Evolutionary conservation across 768 basidiomycete species (phyloP).

Genomic region (Piloderma croceum): DNA sequence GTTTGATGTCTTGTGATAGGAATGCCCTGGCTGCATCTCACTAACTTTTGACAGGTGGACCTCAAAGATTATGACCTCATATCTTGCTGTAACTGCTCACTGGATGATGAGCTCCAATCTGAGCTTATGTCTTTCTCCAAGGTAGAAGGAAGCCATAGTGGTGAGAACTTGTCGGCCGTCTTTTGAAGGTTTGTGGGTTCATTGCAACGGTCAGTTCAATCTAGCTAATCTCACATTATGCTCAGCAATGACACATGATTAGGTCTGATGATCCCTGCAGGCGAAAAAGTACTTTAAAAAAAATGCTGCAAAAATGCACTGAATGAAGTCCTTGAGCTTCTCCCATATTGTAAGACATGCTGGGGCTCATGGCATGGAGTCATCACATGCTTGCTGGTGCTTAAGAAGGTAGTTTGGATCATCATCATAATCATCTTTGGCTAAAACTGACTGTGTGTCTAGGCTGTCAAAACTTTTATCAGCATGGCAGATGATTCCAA

Average conservation of each 20-base stretch:
- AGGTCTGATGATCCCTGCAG: slow-evolving; percentile 2
- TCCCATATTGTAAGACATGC: slow-evolving; percentile 2
- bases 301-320: slow-evolving; percentile 1
- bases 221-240: no score
- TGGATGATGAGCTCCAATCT: slow-evolving; percentile 27
- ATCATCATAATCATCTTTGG: background rate
- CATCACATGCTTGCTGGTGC: background rate
- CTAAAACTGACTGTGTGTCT: background rate
- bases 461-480: background rate
- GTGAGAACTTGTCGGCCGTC: slow-evolving; percentile 20
- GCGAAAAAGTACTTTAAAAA: background rate
- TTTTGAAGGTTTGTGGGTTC: background rate
- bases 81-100: slow-evolving; percentile 40
- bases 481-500: background rate
- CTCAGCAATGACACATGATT: no score
- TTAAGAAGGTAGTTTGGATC: background rate
- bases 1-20: no score
- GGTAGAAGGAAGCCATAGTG: slow-evolving; percentile 26
- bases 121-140: slow-evolving; percentile 27
- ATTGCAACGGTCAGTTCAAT: background rate
- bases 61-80: slow-evolving; percentile 29
- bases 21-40: slow-evolving; percentile 31
- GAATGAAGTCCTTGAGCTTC: background rate
- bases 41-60: slow-evolving; percentile 34
- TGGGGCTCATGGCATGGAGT: slow-evolving; percentile 1